These are phyloP conservation scores for Penicillium bialowiezense DNA, from an alignment of 495 filamentous ascomycete genomes.

Conservation along the genomic window DNA sequence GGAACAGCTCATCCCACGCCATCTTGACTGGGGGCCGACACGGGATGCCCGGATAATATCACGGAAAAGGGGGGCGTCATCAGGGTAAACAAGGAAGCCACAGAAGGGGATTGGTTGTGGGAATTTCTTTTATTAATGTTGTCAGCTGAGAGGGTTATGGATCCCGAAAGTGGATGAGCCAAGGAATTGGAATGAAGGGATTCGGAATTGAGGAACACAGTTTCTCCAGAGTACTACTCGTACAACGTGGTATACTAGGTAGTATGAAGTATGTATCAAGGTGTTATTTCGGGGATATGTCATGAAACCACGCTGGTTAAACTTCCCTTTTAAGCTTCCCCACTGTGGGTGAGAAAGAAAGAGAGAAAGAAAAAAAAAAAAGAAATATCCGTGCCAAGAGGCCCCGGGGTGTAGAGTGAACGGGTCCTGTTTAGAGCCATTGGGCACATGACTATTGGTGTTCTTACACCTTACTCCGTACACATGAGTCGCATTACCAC, in stretches of 20 bases:
- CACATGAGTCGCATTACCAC: not conserved
- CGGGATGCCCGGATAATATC: constrained; percentile 13
- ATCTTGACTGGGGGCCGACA: constrained; percentile 1
- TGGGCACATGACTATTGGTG: constrained; percentile 1
- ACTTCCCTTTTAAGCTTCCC: constrained; percentile 12
- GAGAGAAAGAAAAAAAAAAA: too few species aligned
- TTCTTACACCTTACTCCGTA: not conserved
- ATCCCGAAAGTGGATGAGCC: constrained; percentile 3
- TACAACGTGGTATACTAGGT: too few species aligned
- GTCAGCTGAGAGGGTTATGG: constrained; percentile 6
- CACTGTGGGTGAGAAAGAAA: too few species aligned
- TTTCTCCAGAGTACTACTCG: not conserved
- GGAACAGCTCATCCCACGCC: not conserved
- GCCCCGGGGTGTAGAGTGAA: not conserved
- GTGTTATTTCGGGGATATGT: not conserved
- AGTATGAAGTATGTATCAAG: not conserved
- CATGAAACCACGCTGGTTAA: constrained; percentile 1
- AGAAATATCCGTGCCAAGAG: constrained; percentile 4
- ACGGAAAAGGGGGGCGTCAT: constrained; percentile 1
- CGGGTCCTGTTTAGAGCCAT: not conserved
- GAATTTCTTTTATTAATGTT: constrained; percentile 4
- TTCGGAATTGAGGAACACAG: not conserved
- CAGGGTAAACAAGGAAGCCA: not conserved
- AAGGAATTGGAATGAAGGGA: constrained; percentile 1
- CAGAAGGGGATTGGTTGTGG: not conserved